Percentiles rank a stretch among this genome's conserved stretches.
Conservation (phyloP, 2,329 filamentous ascomycete genomes). For the Ampelomyces quisqualis region DNA sequence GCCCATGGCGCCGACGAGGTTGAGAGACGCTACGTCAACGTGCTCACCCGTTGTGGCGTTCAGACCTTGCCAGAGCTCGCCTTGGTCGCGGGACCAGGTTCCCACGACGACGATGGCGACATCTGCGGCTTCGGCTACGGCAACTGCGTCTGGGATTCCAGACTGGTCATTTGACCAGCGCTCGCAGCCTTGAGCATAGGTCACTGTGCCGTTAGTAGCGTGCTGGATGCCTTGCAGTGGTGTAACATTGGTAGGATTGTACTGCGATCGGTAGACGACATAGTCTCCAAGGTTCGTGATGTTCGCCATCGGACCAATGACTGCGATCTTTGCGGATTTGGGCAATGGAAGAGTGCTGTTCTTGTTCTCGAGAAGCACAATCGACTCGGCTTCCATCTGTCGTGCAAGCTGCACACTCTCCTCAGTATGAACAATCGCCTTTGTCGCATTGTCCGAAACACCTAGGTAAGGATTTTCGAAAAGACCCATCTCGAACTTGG, state of each 20-base stretch:
- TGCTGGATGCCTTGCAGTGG: slow-evolving; percentile 68
- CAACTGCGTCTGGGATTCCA: slow-evolving; percentile 66
- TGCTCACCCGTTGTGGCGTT: slow-evolving; percentile 77
- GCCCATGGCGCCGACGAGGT: slow-evolving; percentile 69
- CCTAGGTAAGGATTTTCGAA: slow-evolving; percentile 70
- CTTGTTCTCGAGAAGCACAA: slow-evolving; percentile 74
- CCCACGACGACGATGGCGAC: slow-evolving; percentile 73
- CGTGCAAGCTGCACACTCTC: slow-evolving; percentile 62
- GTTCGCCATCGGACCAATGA: slow-evolving; percentile 72
- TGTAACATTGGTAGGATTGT: slow-evolving; percentile 61
- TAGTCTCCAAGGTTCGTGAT: slow-evolving; percentile 68
- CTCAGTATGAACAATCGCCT: slow-evolving; percentile 62
- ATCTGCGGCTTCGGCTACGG: slow-evolving; percentile 65
- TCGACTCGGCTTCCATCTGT: slow-evolving; percentile 65
- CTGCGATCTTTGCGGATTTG: slow-evolving; percentile 67
- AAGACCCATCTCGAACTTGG: slow-evolving; percentile 69
- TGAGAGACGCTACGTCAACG: slow-evolving; percentile 64
- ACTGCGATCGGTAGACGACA: slow-evolving; percentile 64
- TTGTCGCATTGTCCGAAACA: slow-evolving; percentile 57
- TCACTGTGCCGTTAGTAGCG: slow-evolving; percentile 59
- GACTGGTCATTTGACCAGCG: slow-evolving; percentile 70
- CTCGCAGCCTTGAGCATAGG: slow-evolving; percentile 70
- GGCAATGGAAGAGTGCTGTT: slow-evolving; percentile 62
- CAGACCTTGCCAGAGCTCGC: slow-evolving; percentile 67
- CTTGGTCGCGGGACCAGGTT: slow-evolving; percentile 73